Evolutionary conservation across 1,284 basidiomycete species (phyloP).

Genomic region (Boletus mariae): DNA sequence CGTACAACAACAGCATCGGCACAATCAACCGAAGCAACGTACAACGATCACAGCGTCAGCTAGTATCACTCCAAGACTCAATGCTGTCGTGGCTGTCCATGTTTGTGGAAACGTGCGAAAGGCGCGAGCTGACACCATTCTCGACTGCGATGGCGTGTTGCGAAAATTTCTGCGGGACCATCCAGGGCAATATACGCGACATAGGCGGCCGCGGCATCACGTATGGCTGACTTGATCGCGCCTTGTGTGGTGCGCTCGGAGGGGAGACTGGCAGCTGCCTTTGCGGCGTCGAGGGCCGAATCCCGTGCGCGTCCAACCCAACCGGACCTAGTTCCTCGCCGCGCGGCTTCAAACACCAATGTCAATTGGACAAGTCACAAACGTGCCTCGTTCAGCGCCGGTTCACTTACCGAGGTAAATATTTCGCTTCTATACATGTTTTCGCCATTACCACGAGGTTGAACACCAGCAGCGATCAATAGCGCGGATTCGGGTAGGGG

Average conservation of each 20-base stretch:
- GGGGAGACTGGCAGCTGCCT: conserved; percentile 19
- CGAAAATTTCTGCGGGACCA: conserved; percentile 17
- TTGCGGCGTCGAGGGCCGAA: conserved; percentile 21
- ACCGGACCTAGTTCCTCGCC: background rate
- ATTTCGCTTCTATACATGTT: conserved; percentile 6
- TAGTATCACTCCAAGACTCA: conserved; percentile 45
- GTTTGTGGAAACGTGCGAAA: conserved; percentile 35
- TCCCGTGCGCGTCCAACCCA: background rate
- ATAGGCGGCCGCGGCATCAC: conserved; percentile 6
- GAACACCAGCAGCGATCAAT: conserved; percentile 3
- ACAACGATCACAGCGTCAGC: background rate
- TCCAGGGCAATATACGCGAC: conserved; percentile 28
- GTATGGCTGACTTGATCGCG: conserved; percentile 15
- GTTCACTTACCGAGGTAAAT: conserved; percentile 20
- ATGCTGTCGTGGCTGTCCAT: conserved; percentile 43
- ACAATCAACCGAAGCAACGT: conserved; percentile 7
- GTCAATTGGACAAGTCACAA: conserved; percentile 3
- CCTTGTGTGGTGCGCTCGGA: conserved; percentile 28
- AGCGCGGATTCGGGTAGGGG: conserved; percentile 32
- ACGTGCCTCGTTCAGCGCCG: conserved; percentile 1
- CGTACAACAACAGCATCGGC: background rate
- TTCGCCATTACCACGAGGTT: conserved; percentile 19
- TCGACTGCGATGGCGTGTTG: conserved; percentile 3
- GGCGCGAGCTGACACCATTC: conserved; percentile 12
- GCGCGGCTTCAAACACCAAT: conserved; percentile 12